Evolutionary conservation across 208 protist genomes (phyloP).

Genomic region (Trypanosoma congolense): DNA sequence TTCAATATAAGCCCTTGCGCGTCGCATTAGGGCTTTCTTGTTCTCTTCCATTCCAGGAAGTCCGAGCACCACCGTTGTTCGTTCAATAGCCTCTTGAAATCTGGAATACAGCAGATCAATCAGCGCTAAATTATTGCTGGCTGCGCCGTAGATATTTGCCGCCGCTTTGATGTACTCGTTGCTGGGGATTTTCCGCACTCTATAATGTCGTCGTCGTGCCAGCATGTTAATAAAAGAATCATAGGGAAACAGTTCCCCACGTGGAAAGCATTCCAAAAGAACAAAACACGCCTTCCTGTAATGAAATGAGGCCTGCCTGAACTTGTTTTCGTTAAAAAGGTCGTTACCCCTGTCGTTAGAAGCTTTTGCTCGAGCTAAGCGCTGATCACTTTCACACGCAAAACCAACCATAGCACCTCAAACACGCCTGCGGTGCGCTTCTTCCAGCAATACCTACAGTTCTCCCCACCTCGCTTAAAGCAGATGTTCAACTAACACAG

Average conservation of each 20-base stretch:
- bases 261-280: slow-evolving; percentile 51
- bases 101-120: slow-evolving; percentile 41
- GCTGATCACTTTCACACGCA: too few species aligned
- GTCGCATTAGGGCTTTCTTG: slow-evolving; percentile 61
- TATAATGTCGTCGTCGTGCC: background rate
- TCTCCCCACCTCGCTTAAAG: too few species aligned
- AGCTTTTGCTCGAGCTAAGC: slow-evolving; percentile 23
- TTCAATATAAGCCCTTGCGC: slow-evolving; percentile 33
- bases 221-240: slow-evolving; percentile 22
- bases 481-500: too few species aligned
- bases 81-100: slow-evolving; percentile 35
- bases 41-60: slow-evolving; percentile 17
- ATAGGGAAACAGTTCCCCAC: slow-evolving; percentile 1
- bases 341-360: slow-evolving; percentile 57
- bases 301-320: slow-evolving; percentile 41
- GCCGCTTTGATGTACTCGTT: slow-evolving; percentile 11
- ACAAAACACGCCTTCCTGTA: slow-evolving; percentile 73
- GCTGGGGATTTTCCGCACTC: slow-evolving; percentile 2
- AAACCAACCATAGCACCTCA: too few species aligned
- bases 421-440: too few species aligned
- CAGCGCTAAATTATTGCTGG: slow-evolving; percentile 57
- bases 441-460: too few species aligned
- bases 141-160: slow-evolving; percentile 29
- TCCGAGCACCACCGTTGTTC: slow-evolving; percentile 36
- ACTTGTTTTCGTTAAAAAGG: slow-evolving; percentile 32